phyloP scores from a whole-genome alignment of 805 yeast species.

The Candida ipomoeae region DNA sequence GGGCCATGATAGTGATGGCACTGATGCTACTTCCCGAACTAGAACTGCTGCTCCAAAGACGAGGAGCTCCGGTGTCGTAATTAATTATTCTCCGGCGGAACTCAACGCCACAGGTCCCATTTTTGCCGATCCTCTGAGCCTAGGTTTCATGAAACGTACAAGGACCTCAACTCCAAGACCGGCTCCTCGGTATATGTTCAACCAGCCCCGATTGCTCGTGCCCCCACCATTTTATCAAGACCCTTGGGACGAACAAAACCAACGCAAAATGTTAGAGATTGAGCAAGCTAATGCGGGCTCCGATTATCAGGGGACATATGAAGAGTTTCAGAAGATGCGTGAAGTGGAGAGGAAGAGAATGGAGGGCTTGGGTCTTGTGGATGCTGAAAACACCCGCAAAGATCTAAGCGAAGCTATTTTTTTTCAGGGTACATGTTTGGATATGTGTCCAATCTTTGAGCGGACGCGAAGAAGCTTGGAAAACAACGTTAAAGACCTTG shows the following conservation, averaged over 20 bases:
- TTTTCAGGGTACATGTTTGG: conserved; percentile 83
- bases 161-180: conserved; percentile 20
- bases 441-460: conserved; percentile 95
- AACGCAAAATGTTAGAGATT: conserved; percentile 50
- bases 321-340: conserved; percentile 67
- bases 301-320: conserved; percentile 71
- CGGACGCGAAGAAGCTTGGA: conserved; percentile 83
- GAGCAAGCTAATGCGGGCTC: conserved; percentile 43
- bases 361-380: conserved; percentile 81
- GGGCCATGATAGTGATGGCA: neutral
- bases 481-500: conserved; percentile 77
- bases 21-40: neutral
- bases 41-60: neutral
- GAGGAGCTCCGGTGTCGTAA: neutral
- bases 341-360: conserved; percentile 70
- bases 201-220: conserved; percentile 32
- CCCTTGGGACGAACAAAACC: conserved; percentile 77
- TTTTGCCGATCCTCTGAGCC: conserved; percentile 24
- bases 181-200: conserved; percentile 32
- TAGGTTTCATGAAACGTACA: conserved; percentile 25
- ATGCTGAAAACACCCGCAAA: conserved; percentile 77
- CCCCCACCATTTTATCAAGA: conserved; percentile 34
- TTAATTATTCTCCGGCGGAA: conserved; percentile 5
- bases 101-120: conserved; percentile 26
- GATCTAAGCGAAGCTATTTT: conserved; percentile 82